These are phyloP conservation scores for Suillus spraguei DNA, from an alignment of 768 basidiomycete species.

Conservation along the genomic window DNA sequence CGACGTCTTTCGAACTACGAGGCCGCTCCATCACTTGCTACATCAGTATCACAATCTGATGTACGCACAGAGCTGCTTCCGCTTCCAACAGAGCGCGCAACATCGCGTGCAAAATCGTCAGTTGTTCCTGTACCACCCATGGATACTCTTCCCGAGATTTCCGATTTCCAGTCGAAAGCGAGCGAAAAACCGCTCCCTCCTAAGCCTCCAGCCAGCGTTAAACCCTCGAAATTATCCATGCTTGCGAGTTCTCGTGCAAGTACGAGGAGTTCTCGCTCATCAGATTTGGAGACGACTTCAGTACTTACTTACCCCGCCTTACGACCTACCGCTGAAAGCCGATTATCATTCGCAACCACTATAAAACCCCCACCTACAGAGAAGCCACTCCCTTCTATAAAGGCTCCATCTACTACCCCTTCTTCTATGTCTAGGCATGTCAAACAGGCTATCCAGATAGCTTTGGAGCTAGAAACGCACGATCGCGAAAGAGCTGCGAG, in stretches of 20 bases:
- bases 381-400: slow-evolving; percentile 29
- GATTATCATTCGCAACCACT: slow-evolving; percentile 33
- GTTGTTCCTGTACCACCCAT: slow-evolving; percentile 48
- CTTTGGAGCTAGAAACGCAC: slow-evolving; percentile 59
- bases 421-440: slow-evolving; percentile 64
- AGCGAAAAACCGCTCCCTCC: slow-evolving; percentile 31
- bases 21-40: slow-evolving; percentile 54
- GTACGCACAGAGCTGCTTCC: slow-evolving; percentile 10
- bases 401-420: slow-evolving; percentile 31
- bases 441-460: slow-evolving; percentile 66
- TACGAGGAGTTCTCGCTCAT: slow-evolving; percentile 55
- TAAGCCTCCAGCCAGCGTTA: slow-evolving; percentile 28
- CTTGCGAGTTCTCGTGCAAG: slow-evolving; percentile 68
- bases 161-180: slow-evolving; percentile 53
- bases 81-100: slow-evolving; percentile 33
- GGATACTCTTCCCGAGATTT: slow-evolving; percentile 57
- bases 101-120: slow-evolving; percentile 40
- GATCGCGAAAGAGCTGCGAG: slow-evolving; percentile 34
- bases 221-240: slow-evolving; percentile 68
- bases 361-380: slow-evolving; percentile 16
- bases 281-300: slow-evolving; percentile 56
- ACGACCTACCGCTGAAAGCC: slow-evolving; percentile 67
- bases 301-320: slow-evolving; percentile 73
- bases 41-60: slow-evolving; percentile 42
- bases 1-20: slow-evolving; percentile 60